phyloP scores from a whole-genome alignment of 768 basidiomycete species.

The Russula griseocarnosa region DNA sequence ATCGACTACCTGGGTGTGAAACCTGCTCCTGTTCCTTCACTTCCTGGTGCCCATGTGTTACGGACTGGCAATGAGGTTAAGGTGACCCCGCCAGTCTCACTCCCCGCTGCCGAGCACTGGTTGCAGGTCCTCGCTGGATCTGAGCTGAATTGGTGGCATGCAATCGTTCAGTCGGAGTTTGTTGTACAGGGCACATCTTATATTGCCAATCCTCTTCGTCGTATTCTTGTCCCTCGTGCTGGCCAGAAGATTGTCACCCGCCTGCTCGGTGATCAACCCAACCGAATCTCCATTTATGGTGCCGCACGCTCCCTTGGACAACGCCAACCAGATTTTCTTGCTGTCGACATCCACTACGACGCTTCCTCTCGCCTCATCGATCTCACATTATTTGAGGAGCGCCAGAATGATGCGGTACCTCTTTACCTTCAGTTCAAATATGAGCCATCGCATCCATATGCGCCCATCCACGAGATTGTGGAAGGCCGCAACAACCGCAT shows the following conservation, averaged over 20 bases:
- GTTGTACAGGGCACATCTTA: slow-evolving; percentile 85
- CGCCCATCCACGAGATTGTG: slow-evolving; percentile 89
- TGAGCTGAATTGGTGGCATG: slow-evolving; percentile 81
- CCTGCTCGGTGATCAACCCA: slow-evolving; percentile 42
- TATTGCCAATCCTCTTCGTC: slow-evolving; percentile 83
- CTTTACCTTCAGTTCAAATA: slow-evolving; percentile 81
- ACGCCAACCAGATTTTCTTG: slow-evolving; percentile 76
- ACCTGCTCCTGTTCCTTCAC: slow-evolving; percentile 38
- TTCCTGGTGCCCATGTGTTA: slow-evolving; percentile 43
- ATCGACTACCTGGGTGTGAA: slow-evolving; percentile 78
- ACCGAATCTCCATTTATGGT: slow-evolving; percentile 66
- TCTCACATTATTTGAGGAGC: slow-evolving; percentile 80
- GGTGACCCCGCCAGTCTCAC: slow-evolving; percentile 46
- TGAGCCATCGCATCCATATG: slow-evolving; percentile 81
- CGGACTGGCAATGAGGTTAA: slow-evolving; percentile 44
- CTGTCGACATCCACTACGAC: slow-evolving; percentile 67
- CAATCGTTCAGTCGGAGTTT: slow-evolving; percentile 73
- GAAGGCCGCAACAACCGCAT: slow-evolving; percentile 82
- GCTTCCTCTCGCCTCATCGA: slow-evolving; percentile 52
- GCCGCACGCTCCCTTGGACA: slow-evolving; percentile 73
- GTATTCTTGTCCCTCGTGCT: slow-evolving; percentile 76
- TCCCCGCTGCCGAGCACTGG: slow-evolving; percentile 71
- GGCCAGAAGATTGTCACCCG: slow-evolving; percentile 73
- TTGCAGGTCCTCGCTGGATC: slow-evolving; percentile 78
- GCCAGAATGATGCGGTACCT: slow-evolving; percentile 69